Conservation (phyloP, 768 basidiomycete genomes). For the Chiua virens region DNA sequence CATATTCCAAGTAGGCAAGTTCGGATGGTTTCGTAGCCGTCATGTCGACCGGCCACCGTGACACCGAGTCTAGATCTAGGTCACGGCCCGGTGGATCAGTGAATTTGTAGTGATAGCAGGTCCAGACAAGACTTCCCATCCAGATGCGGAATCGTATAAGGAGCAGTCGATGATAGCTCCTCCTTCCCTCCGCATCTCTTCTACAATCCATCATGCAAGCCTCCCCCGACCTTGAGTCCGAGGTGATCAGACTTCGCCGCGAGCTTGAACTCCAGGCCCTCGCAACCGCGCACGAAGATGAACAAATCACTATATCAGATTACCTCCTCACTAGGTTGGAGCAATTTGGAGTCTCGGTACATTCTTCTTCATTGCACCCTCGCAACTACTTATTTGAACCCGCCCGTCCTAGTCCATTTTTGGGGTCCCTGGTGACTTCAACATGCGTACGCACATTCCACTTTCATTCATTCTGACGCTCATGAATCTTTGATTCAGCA, state of each 20-base stretch:
- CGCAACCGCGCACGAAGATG: conserved; percentile 29
- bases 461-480: background rate
- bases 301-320: conserved; percentile 51
- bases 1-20: background rate
- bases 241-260: conserved; percentile 47
- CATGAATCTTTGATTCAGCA: conserved; percentile 12
- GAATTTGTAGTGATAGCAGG: no score
- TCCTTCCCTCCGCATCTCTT: background rate
- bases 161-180: no score
- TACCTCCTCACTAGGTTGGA: conserved; percentile 64
- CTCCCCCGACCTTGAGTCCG: conserved; percentile 36
- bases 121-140: no score
- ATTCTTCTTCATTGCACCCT: conserved; percentile 8
- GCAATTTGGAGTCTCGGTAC: conserved; percentile 65
- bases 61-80: no score
- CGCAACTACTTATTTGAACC: background rate
- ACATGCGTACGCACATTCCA: conserved; percentile 48
- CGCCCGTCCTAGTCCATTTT: conserved; percentile 60
- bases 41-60: no score
- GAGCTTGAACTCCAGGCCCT: conserved; percentile 40
- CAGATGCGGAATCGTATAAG: background rate
- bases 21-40: no score
- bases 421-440: conserved; percentile 85
- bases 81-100: no score
- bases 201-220: conserved; percentile 13